These are phyloP conservation scores for Yamadazyma triangularis DNA, from an alignment of 1,139 yeast species.

Conservation along the genomic window DNA sequence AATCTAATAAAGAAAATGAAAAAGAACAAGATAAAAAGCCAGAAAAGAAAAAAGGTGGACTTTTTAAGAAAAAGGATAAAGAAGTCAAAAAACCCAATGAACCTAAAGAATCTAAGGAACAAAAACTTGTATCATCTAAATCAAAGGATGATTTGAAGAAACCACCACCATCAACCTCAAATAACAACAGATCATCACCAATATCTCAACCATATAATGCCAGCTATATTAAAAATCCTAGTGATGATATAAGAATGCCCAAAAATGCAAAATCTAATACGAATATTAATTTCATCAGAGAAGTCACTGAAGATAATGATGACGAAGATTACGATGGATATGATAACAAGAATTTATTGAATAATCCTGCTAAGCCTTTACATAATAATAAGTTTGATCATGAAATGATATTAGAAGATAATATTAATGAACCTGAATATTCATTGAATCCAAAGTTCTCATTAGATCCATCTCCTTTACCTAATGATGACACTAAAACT, in stretches of 20 bases:
- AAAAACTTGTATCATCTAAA: background rate
- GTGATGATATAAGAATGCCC: constrained; percentile 6
- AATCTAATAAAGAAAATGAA: constrained; percentile 1
- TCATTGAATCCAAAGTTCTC: background rate
- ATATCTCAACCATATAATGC: constrained; percentile 8
- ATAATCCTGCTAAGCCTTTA: constrained; percentile 26
- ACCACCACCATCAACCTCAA: no score
- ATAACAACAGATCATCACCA: constrained; percentile 2
- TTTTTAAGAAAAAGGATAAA: background rate
- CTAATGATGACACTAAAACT: constrained; percentile 2
- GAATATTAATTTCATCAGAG: constrained; percentile 30
- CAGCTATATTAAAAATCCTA: constrained; percentile 9
- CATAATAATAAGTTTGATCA: constrained; percentile 21
- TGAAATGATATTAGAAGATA: constrained; percentile 19
- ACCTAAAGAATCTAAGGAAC: background rate
- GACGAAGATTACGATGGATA: constrained; percentile 10
- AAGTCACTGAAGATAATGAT: constrained; percentile 23
- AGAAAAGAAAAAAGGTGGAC: background rate
- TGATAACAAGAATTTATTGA: constrained; percentile 17
- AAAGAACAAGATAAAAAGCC: constrained; percentile 1
- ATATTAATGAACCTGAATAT: background rate
- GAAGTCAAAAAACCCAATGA: constrained; percentile 1
- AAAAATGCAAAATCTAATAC: constrained; percentile 13
- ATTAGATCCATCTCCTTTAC: constrained; percentile 14
- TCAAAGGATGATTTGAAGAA: background rate